A percentile compares a stretch with the other conserved stretches of the same genome.
These are phyloP conservation scores for Sordariomycetes sp. DNA, from an alignment of 2,329 filamentous ascomycete genomes.

Conservation along the genomic window DNA sequence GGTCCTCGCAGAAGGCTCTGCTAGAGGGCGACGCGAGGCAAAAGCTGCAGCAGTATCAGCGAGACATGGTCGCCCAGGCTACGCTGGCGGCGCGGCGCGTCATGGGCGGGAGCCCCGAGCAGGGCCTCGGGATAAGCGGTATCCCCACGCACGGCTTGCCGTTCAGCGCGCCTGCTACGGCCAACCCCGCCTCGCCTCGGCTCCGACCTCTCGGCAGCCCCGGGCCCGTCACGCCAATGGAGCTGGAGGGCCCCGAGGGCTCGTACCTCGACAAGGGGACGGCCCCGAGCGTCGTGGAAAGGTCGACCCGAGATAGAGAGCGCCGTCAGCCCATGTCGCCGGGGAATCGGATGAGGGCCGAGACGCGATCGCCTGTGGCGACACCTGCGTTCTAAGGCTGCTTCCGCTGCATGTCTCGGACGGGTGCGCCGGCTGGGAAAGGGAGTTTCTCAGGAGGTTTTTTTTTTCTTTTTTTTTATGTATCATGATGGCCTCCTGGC, in stretches of 20 bases:
- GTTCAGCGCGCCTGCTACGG: background rate
- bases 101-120: conserved; percentile 12
- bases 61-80: conserved; percentile 47
- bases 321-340: background rate
- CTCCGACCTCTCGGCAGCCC: conserved; percentile 42
- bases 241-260: conserved; percentile 25
- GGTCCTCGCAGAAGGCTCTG: background rate
- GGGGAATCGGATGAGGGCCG: background rate
- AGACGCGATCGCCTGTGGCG: background rate
- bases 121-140: background rate
- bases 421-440: background rate
- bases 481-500: background rate
- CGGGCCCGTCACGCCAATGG: conserved; percentile 49
- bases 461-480: no score
- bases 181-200: conserved; percentile 33
- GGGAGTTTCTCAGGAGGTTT: background rate
- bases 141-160: background rate
- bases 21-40: conserved; percentile 30
- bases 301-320: background rate
- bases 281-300: background rate
- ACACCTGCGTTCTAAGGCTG: background rate
- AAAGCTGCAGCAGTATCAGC: conserved; percentile 43
- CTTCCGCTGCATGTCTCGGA: background rate
- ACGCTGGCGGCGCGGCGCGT: conserved; percentile 25
- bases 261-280: conserved; percentile 9